phyloP scores from a whole-genome alignment of 371 early-diverging fungal species.

The Mortierella sp. region DNA sequence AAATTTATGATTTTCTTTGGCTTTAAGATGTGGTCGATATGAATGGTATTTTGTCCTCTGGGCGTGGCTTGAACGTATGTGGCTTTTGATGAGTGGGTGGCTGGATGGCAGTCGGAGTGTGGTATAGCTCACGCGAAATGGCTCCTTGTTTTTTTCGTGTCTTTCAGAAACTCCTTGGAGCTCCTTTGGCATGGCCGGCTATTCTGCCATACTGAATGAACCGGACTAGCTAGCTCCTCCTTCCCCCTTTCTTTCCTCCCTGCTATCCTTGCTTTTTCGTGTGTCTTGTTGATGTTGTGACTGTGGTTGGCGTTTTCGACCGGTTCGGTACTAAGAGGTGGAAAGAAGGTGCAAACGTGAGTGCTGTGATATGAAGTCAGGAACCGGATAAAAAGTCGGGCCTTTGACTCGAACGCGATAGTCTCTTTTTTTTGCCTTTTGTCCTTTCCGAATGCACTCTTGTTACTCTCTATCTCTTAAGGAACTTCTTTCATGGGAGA shows the following conservation, averaged over 20 bases:
- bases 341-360: too few species aligned
- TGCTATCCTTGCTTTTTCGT: neutral
- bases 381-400: constrained; percentile 1
- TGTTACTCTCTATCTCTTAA: too few species aligned
- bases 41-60: neutral
- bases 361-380: neutral
- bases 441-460: neutral
- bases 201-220: neutral
- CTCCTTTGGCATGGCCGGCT: neutral
- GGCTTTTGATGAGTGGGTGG: neutral
- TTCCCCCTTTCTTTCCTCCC: neutral
- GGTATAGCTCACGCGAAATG: neutral
- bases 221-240: neutral
- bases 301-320: too few species aligned
- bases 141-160: constrained; percentile 1
- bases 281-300: too few species aligned
- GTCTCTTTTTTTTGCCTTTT: neutral
- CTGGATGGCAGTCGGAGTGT: neutral
- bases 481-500: too few species aligned
- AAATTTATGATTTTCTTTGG: too few species aligned
- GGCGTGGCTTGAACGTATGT: neutral
- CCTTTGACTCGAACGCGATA: neutral
- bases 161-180: neutral
- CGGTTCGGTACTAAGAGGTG: too few species aligned
- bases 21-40: too few species aligned